Base-by-base conservation (phyloP, 345 rosid genomes). In the Eucalyptus pumila region DNA sequence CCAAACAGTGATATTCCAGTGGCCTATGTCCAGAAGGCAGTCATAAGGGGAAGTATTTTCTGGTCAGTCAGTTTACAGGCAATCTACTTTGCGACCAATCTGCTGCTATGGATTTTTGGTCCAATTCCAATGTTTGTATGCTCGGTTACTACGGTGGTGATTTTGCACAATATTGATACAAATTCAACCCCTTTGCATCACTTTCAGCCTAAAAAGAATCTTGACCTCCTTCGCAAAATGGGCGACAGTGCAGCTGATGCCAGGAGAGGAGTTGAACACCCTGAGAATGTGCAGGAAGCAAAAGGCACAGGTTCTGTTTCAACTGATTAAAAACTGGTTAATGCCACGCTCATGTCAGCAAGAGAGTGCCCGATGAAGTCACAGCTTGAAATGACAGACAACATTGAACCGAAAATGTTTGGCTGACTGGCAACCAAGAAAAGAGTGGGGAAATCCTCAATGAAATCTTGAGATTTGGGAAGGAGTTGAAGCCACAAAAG, bases 121-220 rank as follows among this genome's bases (percentile, higher is more conserved):
- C 91, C 91, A 34, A 89, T 91, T 60, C 92, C 92, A 23, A 89
- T 91, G 91, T 88, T 88, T 58, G 83, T 87, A 62, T 89, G 88
- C 86, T 89, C 89, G 8, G 72, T 91, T 76, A 13, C 86, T n/a
- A 89, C 52, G 69, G 91, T 89, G 16, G 58, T 88, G 27, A 52
- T 85, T 88, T 88, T 91, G 14, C 87, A 85, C 87, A 62, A 87
- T 88, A 87, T 88, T 85, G 89, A 91, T 65, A 85, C 89, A 26
- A 86, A 88, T 67, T 62, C 89, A 17, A 88, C 89, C 48, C 80
- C 86, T 30, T 80, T 88, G 90, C 92, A 89, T 40, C 44, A 87
- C 30, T 87, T 60, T 87, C 83, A 26, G 42, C 56, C 87, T 32
- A 86, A 51, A 37, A 32, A 50, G 54, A 19, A n/a, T 86, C 87